These are phyloP conservation scores for Arachnopeziza araneosa DNA, from an alignment of 2,329 filamentous ascomycete genomes.

Conservation along the genomic window DNA sequence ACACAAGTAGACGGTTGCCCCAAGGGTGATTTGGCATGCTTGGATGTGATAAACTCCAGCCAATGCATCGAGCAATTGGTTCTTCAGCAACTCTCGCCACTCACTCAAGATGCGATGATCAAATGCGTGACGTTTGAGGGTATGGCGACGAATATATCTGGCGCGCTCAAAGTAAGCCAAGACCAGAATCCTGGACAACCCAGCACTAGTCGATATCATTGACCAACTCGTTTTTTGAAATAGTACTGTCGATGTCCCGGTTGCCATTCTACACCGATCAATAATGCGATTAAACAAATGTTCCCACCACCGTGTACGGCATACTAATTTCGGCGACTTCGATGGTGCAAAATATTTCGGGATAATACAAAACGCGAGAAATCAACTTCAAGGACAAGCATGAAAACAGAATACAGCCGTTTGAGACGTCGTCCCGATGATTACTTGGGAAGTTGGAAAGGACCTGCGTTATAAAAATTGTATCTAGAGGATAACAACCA, in stretches of 20 bases:
- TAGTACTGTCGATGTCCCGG: conserved; percentile 13
- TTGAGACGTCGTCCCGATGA: too few species aligned
- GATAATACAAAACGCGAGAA: too few species aligned
- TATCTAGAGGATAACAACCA: too few species aligned
- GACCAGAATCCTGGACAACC: neutral
- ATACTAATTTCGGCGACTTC: too few species aligned
- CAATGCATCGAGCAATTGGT: conserved; percentile 11
- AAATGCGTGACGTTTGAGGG: conserved; percentile 10
- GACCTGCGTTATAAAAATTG: too few species aligned
- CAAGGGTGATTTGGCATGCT: neutral
- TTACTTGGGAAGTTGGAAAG: too few species aligned
- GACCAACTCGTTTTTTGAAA: neutral
- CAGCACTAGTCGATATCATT: neutral
- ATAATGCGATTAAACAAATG: conserved; percentile 7
- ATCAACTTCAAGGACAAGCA: too few species aligned
- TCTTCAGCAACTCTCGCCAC: neutral
- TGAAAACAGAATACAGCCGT: too few species aligned
- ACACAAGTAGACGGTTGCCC: conserved; percentile 1
- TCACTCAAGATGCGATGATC: conserved; percentile 9
- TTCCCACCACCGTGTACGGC: conserved; percentile 11
- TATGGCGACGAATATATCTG: conserved; percentile 8
- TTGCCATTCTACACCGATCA: conserved; percentile 15
- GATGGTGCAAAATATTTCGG: too few species aligned
- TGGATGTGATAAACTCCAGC: conserved; percentile 8
- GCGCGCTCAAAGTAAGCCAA: conserved; percentile 10